Evolutionary conservation across 2,329 filamentous ascomycete genomes (phyloP).

Genomic region (Aspergillus aculeatinus): DNA sequence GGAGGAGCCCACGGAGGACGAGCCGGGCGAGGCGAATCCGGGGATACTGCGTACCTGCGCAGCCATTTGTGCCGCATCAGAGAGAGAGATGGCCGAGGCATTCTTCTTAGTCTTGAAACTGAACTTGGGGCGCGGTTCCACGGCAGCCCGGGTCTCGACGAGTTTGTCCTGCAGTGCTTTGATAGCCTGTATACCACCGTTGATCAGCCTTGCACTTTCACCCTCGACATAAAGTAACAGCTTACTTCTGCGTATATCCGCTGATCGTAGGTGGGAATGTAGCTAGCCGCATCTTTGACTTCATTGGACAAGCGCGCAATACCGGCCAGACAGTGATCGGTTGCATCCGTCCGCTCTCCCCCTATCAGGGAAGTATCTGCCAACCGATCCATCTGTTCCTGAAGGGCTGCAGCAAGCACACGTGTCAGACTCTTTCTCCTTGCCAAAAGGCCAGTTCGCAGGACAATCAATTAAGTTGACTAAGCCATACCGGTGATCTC

Average conservation of each 20-base stretch:
- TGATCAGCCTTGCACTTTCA: background rate
- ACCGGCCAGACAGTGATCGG: conserved; percentile 74
- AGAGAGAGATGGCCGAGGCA: conserved; percentile 54
- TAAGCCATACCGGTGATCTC: conserved; percentile 64
- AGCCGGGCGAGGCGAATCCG: conserved; percentile 42
- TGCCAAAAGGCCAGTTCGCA: conserved; percentile 9
- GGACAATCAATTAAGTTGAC: background rate
- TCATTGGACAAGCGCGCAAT: conserved; percentile 80
- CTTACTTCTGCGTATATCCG: conserved; percentile 76
- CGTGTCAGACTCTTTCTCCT: conserved; percentile 19
- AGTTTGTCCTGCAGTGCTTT: conserved; percentile 79
- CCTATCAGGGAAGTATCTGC: conserved; percentile 61
- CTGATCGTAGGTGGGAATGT: conserved; percentile 85
- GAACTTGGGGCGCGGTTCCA: conserved; percentile 77
- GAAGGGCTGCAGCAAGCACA: conserved; percentile 58
- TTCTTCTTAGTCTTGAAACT: conserved; percentile 70
- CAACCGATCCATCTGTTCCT: conserved; percentile 72
- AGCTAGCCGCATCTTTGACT: conserved; percentile 78
- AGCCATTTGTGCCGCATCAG: conserved; percentile 57
- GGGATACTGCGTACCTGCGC: conserved; percentile 48
- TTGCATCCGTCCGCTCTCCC: conserved; percentile 75
- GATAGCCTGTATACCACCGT: conserved; percentile 58
- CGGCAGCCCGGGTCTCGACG: conserved; percentile 64
- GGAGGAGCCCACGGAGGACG: conserved; percentile 44
- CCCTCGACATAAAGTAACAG: background rate